A percentile compares a stretch with the other conserved stretches of the same genome.
Evolutionary conservation across 768 basidiomycete species (phyloP).

Genomic region (Gloeophyllum trabeum): DNA sequence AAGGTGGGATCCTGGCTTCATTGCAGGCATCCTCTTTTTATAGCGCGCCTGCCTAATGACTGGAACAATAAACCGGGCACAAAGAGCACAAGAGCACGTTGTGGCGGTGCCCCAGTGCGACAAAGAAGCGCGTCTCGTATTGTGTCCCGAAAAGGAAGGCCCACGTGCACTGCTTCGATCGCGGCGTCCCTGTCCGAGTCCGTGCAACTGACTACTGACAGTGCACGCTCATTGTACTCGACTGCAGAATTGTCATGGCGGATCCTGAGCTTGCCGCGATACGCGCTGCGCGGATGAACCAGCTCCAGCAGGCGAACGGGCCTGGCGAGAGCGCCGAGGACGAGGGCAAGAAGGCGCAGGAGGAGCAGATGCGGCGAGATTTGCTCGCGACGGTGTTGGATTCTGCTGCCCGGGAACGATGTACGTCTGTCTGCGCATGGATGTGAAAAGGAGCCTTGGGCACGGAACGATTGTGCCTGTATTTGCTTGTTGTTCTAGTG

Average conservation of each 20-base stretch:
- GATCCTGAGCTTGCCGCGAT: constrained; percentile 32
- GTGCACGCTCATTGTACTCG: no score
- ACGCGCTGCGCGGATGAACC: constrained; percentile 29
- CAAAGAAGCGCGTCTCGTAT: no score
- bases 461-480: not conserved
- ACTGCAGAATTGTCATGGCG: constrained; percentile 7
- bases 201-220: no score
- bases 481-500: not conserved
- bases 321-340: constrained; percentile 29
- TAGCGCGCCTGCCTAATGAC: no score
- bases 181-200: no score
- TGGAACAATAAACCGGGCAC: no score
- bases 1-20: no score
- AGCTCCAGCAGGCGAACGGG: constrained; percentile 20
- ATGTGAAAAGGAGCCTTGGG: constrained; percentile 2
- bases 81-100: no score
- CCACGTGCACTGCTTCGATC: no score
- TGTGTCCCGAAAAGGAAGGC: no score
- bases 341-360: constrained; percentile 43
- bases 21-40: no score
- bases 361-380: constrained; percentile 69
- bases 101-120: no score
- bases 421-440: constrained; percentile 29
- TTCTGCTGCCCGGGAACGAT: constrained; percentile 66
- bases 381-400: constrained; percentile 73